Percentiles rank a stretch among this genome's conserved stretches.
Conservation (phyloP, 1,139 yeast species). For the Saccharomyces pastorianus region DNA sequence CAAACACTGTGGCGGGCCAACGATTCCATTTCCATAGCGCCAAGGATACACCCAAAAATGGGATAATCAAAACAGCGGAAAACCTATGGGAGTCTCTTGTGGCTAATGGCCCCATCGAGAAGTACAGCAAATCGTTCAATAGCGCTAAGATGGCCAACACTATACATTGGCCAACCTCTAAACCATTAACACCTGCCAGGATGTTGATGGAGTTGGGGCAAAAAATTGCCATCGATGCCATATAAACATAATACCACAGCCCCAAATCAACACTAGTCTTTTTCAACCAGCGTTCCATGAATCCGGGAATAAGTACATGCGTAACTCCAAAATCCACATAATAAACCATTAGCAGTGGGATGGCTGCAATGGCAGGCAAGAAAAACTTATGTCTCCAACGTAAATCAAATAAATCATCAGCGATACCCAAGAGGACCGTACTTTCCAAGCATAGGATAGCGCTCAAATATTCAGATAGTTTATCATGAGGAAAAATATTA, state of each 20-base stretch:
- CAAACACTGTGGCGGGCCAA: conserved; percentile 89
- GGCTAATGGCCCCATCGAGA: conserved; percentile 52
- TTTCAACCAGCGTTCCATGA: conserved; percentile 39
- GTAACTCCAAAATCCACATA: conserved; percentile 94
- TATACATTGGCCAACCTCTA: conserved; percentile 91
- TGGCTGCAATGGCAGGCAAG: conserved; percentile 87
- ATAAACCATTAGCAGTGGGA: conserved; percentile 84
- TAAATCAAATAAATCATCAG: conserved; percentile 90
- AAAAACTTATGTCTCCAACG: conserved; percentile 97
- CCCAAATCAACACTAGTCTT: conserved; percentile 64
- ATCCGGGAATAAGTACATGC: conserved; percentile 74
- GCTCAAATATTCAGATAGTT: conserved; percentile 76
- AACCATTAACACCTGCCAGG: conserved; percentile 90
- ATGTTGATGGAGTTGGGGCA: conserved; percentile 97
- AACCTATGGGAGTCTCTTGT: conserved; percentile 73
- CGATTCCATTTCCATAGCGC: conserved; percentile 74
- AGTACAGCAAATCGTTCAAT: conserved; percentile 67
- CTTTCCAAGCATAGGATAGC: conserved; percentile 78
- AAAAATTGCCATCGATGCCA: conserved; percentile 86
- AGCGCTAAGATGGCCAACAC: conserved; percentile 65
- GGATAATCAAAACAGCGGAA: conserved; percentile 70
- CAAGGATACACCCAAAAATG: conserved; percentile 77
- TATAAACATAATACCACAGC: conserved; percentile 68
- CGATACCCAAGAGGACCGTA: conserved; percentile 77
- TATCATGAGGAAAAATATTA: conserved; percentile 68